Percentiles rank a stretch among this genome's conserved stretches.
Conservation (phyloP, 768 basidiomycete species). For the Boletus patriciae region DNA sequence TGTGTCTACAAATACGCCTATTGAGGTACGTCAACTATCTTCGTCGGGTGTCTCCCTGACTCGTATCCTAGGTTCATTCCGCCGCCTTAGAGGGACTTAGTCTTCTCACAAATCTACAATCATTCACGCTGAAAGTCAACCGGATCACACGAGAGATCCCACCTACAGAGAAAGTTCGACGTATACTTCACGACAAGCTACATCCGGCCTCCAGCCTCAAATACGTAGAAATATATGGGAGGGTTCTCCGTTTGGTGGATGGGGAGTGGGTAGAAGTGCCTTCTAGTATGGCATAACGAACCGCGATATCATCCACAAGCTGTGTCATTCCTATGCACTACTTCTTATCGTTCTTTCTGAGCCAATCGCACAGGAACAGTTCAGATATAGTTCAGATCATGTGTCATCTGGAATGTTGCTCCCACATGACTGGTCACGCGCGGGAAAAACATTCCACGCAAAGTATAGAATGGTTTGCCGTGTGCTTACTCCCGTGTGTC, state of each 20-base stretch:
- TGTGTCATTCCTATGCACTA: neutral
- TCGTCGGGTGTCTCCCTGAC: neutral
- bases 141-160: neutral
- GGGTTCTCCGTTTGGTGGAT: neutral
- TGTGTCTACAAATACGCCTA: no score
- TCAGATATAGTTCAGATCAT: no score
- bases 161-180: neutral
- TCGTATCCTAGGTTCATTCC: neutral
- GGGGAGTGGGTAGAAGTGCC: slow-evolving; percentile 6
- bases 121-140: neutral
- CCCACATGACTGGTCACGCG: no score
- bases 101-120: neutral
- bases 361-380: no score
- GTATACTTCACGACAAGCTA: neutral
- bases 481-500: no score
- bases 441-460: no score
- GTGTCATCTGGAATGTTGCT: no score
- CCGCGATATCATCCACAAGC: neutral
- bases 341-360: no score
- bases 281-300: no score
- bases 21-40: neutral
- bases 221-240: neutral
- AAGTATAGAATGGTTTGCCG: no score
- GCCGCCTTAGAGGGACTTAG: neutral
- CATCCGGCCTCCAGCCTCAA: no score